These are phyloP conservation scores for Poa pratensis DNA, from an alignment of 176 grass and related monocot genomes.

Conservation along the genomic window DNA sequence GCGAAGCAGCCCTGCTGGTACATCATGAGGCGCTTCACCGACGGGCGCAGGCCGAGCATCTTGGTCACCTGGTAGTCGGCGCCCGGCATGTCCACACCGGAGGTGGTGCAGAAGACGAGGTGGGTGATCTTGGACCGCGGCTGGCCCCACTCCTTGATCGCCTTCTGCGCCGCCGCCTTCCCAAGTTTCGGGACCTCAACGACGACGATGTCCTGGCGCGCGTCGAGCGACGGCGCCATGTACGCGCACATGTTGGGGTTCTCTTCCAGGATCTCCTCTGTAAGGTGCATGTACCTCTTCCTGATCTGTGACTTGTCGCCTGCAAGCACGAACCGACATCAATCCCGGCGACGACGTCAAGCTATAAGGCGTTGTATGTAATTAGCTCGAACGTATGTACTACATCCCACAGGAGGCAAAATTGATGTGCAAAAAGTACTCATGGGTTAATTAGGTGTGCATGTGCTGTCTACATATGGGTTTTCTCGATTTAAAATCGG, in stretches of 20 bases:
- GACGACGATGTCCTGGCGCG: constrained; percentile 88
- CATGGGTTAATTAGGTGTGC: not conserved
- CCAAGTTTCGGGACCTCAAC: constrained; percentile 86
- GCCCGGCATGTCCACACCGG: constrained; percentile 89
- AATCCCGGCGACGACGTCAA: not conserved
- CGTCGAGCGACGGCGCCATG: constrained; percentile 88
- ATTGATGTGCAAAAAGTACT: not conserved
- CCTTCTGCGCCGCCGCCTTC: constrained; percentile 77
- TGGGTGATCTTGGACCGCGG: constrained; percentile 79
- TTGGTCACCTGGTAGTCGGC: constrained; percentile 93
- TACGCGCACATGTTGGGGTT: constrained; percentile 82
- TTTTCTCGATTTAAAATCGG: not conserved
- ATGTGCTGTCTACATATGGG: not conserved
- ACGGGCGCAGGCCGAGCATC: constrained; percentile 75
- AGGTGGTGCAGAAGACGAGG: constrained; percentile 90
- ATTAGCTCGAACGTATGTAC: not conserved
- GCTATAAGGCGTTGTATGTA: no score
- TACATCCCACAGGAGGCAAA: not conserved
- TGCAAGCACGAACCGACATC: constrained; percentile 19
- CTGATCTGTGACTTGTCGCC: constrained; percentile 94
- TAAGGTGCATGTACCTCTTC: constrained; percentile 90
- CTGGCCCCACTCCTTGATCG: constrained; percentile 93
- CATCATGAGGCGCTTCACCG: constrained; percentile 87
- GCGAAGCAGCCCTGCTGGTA: constrained; percentile 98
- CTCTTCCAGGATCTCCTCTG: constrained; percentile 72